These are phyloP conservation scores for Wickerhamomyces kurtzmanii DNA, from an alignment of 805 yeast species.

Conservation along the genomic window DNA sequence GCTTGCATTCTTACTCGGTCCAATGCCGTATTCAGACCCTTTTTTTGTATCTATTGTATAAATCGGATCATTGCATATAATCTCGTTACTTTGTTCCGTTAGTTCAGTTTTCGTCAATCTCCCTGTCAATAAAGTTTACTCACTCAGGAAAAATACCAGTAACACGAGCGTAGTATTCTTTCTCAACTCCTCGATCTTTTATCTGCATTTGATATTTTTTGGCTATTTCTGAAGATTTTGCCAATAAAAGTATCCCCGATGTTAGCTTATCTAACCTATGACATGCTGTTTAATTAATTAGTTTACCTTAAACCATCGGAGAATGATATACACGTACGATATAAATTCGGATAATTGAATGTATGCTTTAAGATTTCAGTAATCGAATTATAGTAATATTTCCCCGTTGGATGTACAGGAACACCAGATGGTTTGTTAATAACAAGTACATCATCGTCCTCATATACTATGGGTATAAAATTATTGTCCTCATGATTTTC, in stretches of 20 bases:
- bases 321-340: slow-evolving; percentile 13
- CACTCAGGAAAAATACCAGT: slow-evolving; percentile 72
- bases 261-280: slow-evolving; percentile 86
- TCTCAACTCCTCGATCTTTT: slow-evolving; percentile 62
- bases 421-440: slow-evolving; percentile 92
- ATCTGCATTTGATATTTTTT: slow-evolving; percentile 55
- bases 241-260: slow-evolving; percentile 77
- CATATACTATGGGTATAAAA: no score
- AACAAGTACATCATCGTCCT: slow-evolving; percentile 68
- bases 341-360: no score
- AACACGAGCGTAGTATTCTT: slow-evolving; percentile 83
- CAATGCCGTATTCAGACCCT: slow-evolving; percentile 44
- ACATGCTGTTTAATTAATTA: slow-evolving; percentile 47
- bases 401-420: slow-evolving; percentile 94
- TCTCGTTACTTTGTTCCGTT: slow-evolving; percentile 24
- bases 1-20: slow-evolving; percentile 49
- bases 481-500: slow-evolving; percentile 11
- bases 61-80: slow-evolving; percentile 59
- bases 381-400: slow-evolving; percentile 65
- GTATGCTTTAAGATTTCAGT: slow-evolving; percentile 73
- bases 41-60: slow-evolving; percentile 64
- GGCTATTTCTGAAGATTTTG: slow-evolving; percentile 30
- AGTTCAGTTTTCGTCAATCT: not conserved
- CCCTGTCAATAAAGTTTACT: not conserved
- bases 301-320: slow-evolving; percentile 4